Conservation (phyloP, 2,329 filamentous ascomycete genomes). For the Stagonosporopsis cucurbitacearum region DNA sequence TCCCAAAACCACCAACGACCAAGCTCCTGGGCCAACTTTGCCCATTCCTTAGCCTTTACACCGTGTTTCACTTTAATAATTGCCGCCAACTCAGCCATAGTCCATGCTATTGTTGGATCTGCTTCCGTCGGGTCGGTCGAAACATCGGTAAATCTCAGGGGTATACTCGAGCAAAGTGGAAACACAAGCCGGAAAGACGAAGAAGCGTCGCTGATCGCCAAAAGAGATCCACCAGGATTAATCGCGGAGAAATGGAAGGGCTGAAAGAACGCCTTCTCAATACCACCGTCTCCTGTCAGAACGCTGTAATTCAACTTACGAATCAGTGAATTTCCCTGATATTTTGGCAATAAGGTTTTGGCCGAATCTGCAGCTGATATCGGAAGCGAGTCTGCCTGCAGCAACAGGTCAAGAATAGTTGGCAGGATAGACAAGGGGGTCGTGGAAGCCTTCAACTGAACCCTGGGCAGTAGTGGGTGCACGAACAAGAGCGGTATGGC, state of each 20-base stretch:
- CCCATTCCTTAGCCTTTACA: constrained; percentile 20
- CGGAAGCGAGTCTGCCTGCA: constrained; percentile 20
- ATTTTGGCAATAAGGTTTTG: constrained; percentile 16
- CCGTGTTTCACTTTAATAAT: constrained; percentile 23
- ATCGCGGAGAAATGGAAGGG: constrained; percentile 28
- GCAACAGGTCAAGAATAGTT: constrained; percentile 23
- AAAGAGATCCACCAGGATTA: constrained; percentile 24
- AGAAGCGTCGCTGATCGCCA: constrained; percentile 25
- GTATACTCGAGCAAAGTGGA: constrained; percentile 24
- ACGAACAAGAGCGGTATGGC: constrained; percentile 25
- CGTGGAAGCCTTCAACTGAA: constrained; percentile 24
- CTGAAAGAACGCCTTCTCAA: constrained; percentile 19
- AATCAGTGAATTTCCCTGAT: constrained; percentile 25
- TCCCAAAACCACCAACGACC: constrained; percentile 29
- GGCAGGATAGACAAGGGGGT: constrained; percentile 26
- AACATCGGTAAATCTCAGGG: constrained; percentile 23
- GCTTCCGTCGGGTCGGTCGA: constrained; percentile 19
- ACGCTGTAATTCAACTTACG: constrained; percentile 20
- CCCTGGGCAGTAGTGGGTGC: constrained; percentile 21
- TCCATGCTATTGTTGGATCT: constrained; percentile 22
- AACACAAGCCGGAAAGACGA: constrained; percentile 21
- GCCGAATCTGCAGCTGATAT: constrained; percentile 9
- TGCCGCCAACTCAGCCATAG: constrained; percentile 19
- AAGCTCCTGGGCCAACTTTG: constrained; percentile 18
- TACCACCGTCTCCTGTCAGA: constrained; percentile 5